Base-by-base conservation (phyloP, 495 filamentous ascomycete species). In the Thermochaetoides thermophila region DNA sequence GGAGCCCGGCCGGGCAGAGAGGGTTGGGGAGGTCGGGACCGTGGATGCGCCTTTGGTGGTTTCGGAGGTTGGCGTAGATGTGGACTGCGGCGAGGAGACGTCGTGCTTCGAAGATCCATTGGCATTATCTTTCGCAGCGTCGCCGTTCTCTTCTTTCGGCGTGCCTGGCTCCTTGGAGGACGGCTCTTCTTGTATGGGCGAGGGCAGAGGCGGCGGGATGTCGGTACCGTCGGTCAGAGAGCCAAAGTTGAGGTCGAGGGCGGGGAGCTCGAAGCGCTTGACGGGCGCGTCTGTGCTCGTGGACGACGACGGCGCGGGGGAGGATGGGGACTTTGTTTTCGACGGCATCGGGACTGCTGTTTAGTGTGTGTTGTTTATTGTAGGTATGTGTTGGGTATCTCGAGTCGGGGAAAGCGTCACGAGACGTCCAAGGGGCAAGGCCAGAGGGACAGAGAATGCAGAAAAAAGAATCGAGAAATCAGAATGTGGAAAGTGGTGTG, bases 141-240 rank as follows among this genome's bases (percentile, higher is more conserved):
- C 35, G 31, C 35, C 34, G 10, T 54, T 39, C 19, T 53, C 52
- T 37, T 53, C 52, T 17, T 52, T 51, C 38, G 53, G 53, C 31
- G 55, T 46, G 14, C 55, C 46, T 20, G 43, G 47, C 15, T 59
- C 50, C 35, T 61, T 53, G n/a, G n/a, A n/a, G n/a, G n/a, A n/a
- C n/a, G n/a, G n/a, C n/a, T n/a, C n/a, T 36, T 68, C 61, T 39
- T 47, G 44, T 17, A 63, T 38, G 10, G 68, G 67, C 18, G 66
- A 69, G 5, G 65, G 66, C 12, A 46, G 46, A 5, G 68, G 68
- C 24, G 68, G 66, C 23, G 68, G 68, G 37, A 73, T 73, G 41
- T 69, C 46, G 37, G 68, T 73, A 13, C 68, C 68, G 15, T 70
- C 68, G 14, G 68, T 73, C 39, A 73, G 42, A 7, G 66, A 65